Evolutionary conservation across 768 basidiomycete genomes (phyloP).

Genomic region (Termitomyces sp.): DNA sequence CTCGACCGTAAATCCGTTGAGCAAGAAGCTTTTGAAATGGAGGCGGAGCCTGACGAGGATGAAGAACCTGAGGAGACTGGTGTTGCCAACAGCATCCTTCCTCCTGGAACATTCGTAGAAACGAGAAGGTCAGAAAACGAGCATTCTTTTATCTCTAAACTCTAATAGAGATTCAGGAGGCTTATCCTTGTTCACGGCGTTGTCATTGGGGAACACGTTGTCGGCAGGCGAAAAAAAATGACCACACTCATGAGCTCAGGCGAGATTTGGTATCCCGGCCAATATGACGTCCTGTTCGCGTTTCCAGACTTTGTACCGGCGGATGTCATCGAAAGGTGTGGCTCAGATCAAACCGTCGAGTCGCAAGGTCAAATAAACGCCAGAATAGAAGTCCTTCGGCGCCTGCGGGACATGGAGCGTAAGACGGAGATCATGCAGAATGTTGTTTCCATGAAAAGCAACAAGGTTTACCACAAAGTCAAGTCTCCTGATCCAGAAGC

Average conservation of each 20-base stretch:
- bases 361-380: conserved; percentile 42
- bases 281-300: conserved; percentile 52
- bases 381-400: conserved; percentile 57
- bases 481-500: conserved; percentile 38
- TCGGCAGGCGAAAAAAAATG: conserved; percentile 14
- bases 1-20: conserved; percentile 9
- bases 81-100: conserved; percentile 15
- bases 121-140: conserved; percentile 35
- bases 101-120: conserved; percentile 49
- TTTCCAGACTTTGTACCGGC: conserved; percentile 50
- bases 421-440: conserved; percentile 36
- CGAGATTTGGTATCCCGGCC: conserved; percentile 43
- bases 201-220: conserved; percentile 25
- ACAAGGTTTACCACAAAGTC: conserved; percentile 41
- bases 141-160: conserved; percentile 8
- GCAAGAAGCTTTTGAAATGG: conserved; percentile 11
- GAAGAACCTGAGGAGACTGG: conserved; percentile 5
- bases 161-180: conserved; percentile 23
- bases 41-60: not conserved
- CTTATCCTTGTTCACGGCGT: conserved; percentile 24
- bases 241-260: conserved; percentile 39
- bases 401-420: conserved; percentile 48
- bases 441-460: conserved; percentile 17
- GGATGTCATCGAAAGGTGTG: conserved; percentile 46
- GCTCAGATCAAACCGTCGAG: conserved; percentile 21